Conservation (phyloP, 352 stramenopile genomes). For the Thraustotheca clavata region DNA sequence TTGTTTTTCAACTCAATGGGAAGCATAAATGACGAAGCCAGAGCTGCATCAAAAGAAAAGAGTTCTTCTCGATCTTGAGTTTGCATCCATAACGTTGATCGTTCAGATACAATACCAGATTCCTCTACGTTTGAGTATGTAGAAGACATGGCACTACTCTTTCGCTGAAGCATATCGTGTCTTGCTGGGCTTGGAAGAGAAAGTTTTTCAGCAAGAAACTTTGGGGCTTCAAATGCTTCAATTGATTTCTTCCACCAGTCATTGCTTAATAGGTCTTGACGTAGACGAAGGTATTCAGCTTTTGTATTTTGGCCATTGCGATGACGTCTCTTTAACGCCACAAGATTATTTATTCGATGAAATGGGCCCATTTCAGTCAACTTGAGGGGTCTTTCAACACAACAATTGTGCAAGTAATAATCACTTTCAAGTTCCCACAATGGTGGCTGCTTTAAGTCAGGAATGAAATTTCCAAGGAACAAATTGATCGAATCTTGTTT, state of each 20-base stretch:
- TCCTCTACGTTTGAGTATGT: neutral
- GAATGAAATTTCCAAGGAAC: conserved; percentile 93
- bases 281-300: neutral
- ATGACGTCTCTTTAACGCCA: neutral
- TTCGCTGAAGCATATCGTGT: neutral
- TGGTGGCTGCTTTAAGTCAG: conserved; percentile 46
- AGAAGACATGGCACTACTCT: neutral
- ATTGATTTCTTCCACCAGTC: conserved; percentile 85
- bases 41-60: conserved; percentile 77
- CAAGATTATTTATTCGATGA: conserved; percentile 9
- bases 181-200: neutral
- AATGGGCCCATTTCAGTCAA: conserved; percentile 16
- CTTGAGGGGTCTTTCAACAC: conserved; percentile 30
- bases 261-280: conserved; percentile 34
- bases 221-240: conserved; percentile 53
- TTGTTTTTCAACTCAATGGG: conserved; percentile 50
- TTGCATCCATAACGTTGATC: conserved; percentile 25
- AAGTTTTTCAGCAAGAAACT: conserved; percentile 23
- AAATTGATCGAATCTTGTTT: conserved; percentile 99
- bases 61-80: conserved; percentile 81
- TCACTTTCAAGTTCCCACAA: conserved; percentile 83
- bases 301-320: neutral
- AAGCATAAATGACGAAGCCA: conserved; percentile 83
- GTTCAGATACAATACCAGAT: neutral
- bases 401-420: conserved; percentile 89